Evolutionary conservation across 805 yeast genomes (phyloP).

Genomic region (Kodamaea nitidulidarum): DNA sequence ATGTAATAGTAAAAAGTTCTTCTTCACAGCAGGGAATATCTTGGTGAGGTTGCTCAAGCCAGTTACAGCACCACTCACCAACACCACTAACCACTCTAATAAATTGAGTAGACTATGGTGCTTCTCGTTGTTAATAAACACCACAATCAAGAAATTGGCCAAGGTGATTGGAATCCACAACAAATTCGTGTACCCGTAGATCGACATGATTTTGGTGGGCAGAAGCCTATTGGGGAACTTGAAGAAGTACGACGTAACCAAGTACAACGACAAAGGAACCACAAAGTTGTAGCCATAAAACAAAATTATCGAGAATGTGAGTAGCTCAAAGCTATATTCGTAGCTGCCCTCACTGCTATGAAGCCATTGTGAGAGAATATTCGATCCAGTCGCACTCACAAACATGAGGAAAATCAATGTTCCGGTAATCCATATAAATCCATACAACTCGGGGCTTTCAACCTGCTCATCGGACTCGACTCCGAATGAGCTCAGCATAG

Average conservation of each 20-base stretch:
- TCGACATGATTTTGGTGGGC: conserved; percentile 58
- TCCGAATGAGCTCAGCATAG: conserved; percentile 32
- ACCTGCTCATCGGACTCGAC: conserved; percentile 30
- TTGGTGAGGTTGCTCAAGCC: conserved; percentile 52
- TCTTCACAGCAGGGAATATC: conserved; percentile 35
- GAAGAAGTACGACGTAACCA: conserved; percentile 48
- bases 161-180: conserved; percentile 84
- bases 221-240: conserved; percentile 49
- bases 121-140: conserved; percentile 38
- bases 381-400: conserved; percentile 68
- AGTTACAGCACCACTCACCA: conserved; percentile 57
- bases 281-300: conserved; percentile 73
- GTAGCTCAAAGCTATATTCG: conserved; percentile 54
- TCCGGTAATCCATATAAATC: conserved; percentile 87
- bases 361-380: conserved; percentile 54
- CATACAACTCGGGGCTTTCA: conserved; percentile 63
- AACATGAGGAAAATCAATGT: conserved; percentile 72
- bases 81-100: conserved; percentile 62
- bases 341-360: conserved; percentile 42
- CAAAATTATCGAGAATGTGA: conserved; percentile 64
- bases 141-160: conserved; percentile 53
- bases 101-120: conserved; percentile 40
- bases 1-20: conserved; percentile 30
- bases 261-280: conserved; percentile 56
- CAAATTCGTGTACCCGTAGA: conserved; percentile 81